These are phyloP conservation scores for Limonium bicolor DNA, from an alignment of 148 eudicot genomes.

Conservation along the genomic window DNA sequence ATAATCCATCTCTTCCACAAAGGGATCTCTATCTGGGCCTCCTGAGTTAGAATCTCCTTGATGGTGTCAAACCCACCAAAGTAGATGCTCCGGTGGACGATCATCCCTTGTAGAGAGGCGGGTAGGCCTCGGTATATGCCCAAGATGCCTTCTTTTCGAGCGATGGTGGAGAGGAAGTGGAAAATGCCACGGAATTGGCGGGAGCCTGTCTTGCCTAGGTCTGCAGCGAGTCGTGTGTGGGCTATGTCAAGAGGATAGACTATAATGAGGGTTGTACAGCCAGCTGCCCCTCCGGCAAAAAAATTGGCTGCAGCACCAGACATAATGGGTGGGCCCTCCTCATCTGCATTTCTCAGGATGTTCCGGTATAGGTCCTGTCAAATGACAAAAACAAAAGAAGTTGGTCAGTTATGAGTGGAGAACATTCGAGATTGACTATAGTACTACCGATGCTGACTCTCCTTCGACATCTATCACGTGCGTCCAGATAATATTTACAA, in stretches of 20 bases:
- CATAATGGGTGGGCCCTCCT: constrained; percentile 30
- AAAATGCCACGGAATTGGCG: constrained; percentile 74
- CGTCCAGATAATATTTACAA: too few relatives aligned
- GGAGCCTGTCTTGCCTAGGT: constrained; percentile 42
- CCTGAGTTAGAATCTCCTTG: constrained; percentile 51
- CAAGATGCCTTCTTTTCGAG: constrained; percentile 42
- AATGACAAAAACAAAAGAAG: neutral
- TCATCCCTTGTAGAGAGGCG: constrained; percentile 95
- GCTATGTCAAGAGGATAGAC: constrained; percentile 96
- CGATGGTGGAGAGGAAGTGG: constrained; percentile 55
- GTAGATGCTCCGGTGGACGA: constrained; percentile 72
- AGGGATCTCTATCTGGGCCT: constrained; percentile 36
- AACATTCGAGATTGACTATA: too few relatives aligned
- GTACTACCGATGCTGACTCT: too few relatives aligned
- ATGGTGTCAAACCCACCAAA: constrained; percentile 92
- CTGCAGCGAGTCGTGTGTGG: constrained; percentile 94
- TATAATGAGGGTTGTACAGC: constrained; percentile 68
- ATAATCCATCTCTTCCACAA: constrained; percentile 91
- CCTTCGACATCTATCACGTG: too few relatives aligned
- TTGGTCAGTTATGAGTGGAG: too few relatives aligned
- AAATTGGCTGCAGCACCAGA: constrained; percentile 74
- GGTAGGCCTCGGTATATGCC: constrained; percentile 91
- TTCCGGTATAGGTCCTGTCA: constrained; percentile 73
- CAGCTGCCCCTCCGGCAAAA: constrained; percentile 87
- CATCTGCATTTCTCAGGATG: constrained; percentile 38